Evolutionary conservation across 225 moss, liverwort and hornwort species (phyloP), one percentile per base, ranked within the genome.

Genomic region (Ulota crispa): DNA sequence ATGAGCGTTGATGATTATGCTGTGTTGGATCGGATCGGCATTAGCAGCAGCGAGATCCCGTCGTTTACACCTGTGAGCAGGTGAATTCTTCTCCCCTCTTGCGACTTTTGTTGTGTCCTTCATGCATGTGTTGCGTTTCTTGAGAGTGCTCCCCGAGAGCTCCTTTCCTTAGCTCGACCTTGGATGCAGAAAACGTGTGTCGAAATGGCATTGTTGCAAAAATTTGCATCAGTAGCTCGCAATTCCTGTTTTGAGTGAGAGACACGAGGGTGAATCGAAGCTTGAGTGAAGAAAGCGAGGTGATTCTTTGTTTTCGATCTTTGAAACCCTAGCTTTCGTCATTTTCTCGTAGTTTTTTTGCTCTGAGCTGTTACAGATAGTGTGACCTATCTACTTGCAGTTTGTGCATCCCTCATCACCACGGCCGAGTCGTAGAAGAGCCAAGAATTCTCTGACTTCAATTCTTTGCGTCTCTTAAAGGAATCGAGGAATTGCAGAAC

Each of bases 291-390:
- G 78, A 19, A 37, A 34, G n/a, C 39, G 66, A 65, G 64, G 12
- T 26, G 23, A 68, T 59, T 53, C 26, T 3, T 41, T 10, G 16
- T 66, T 72, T 72, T 21, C 47, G 57, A 87, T 84, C 8, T 65
- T 42, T 39, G 27, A 59, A 85, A 85, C 85, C 85, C 82, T 87
- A 78, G 70, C 3, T 60, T 39, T 77, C 34, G 30, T 64, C 41
- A 53, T 65, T 72, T 59, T 26, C 50, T 13, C 62, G 71, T 24
- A 26, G 47, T 31, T 34, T 67, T 75, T 27, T 62, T 26, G 50
- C 30, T 74, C 64, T 52, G 26, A 55, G 64, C 45, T 71, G 20
- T 61, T 34, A 43, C 23, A 55, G n/a, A 11, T 64, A 37, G 45
- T 14, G 26, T 43, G 55, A 43, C 20, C 14, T n/a, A n/a, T n/a